phyloP scores from a whole-genome alignment of 768 basidiomycete genomes.

The Leccinum sublutescens region DNA sequence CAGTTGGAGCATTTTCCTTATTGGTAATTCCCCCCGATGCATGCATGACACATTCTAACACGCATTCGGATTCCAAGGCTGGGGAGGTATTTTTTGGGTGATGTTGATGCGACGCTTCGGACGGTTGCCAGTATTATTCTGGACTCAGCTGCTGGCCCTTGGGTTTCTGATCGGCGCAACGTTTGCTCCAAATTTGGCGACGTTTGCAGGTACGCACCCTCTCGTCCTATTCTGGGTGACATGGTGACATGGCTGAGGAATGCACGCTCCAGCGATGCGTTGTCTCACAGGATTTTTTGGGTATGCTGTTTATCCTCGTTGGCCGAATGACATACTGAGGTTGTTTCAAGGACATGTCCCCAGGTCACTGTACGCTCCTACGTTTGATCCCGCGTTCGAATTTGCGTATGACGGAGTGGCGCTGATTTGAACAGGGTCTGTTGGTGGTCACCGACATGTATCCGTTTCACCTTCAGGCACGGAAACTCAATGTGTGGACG shows the following conservation, averaged over 20 bases:
- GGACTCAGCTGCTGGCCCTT: constrained; percentile 39
- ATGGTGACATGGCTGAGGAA: neutral
- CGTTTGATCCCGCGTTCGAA: neutral
- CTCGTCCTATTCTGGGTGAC: neutral
- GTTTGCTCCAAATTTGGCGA: constrained; percentile 46
- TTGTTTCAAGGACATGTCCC: constrained; percentile 42
- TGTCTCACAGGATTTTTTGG: constrained; percentile 34
- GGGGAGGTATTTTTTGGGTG: constrained; percentile 32
- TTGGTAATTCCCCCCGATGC: constrained; percentile 29
- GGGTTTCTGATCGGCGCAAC: constrained; percentile 52
- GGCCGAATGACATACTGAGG: neutral
- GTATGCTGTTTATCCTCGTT: constrained; percentile 12
- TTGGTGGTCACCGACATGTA: constrained; percentile 50
- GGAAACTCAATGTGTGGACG: constrained; percentile 53
- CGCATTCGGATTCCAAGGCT: constrained; percentile 15
- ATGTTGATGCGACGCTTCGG: constrained; percentile 32
- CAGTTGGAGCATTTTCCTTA: constrained; percentile 49
- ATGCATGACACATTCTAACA: constrained; percentile 10
- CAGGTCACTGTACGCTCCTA: constrained; percentile 43
- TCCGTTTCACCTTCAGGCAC: constrained; percentile 54
- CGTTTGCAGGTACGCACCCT: constrained; percentile 41
- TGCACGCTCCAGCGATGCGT: constrained; percentile 26
- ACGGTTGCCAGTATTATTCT: constrained; percentile 32
- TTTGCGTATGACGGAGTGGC: neutral
- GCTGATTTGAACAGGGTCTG: constrained; percentile 33